phyloP scores from a whole-genome alignment of 2,329 filamentous ascomycete species.

The Rutstroemia sp. region DNA sequence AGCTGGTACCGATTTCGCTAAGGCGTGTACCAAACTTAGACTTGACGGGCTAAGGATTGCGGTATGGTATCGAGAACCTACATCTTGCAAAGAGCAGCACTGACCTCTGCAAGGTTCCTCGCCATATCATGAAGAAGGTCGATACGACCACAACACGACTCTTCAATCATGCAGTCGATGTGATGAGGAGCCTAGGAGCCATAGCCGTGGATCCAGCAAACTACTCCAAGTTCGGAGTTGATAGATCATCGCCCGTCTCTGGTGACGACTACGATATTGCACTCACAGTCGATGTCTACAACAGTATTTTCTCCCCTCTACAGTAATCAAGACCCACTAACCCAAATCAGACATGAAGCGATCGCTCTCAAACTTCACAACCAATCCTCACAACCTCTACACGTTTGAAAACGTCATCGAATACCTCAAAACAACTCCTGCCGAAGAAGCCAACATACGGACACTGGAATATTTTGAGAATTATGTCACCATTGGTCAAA shows the following conservation, averaged over 20 bases:
- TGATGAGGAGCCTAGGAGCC: slow-evolving; percentile 31
- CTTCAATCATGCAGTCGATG: not conserved
- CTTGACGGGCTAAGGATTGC: slow-evolving; percentile 3
- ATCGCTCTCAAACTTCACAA: not conserved
- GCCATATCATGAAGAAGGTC: not conserved
- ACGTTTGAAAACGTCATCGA: not conserved
- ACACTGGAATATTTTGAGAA: not conserved
- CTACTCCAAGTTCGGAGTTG: slow-evolving; percentile 45
- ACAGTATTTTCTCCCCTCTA: not conserved
- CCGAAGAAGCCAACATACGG: not conserved
- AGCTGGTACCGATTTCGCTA: not conserved
- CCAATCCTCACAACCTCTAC: not conserved
- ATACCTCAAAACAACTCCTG: not conserved
- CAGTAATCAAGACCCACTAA: not conserved
- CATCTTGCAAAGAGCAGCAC: not conserved
- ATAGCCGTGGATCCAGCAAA: slow-evolving; percentile 55
- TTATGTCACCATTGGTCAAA: not conserved
- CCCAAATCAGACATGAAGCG: not conserved
- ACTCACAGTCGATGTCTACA: not conserved
- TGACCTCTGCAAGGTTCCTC: not conserved
- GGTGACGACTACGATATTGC: not conserved
- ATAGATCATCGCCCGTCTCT: not conserved
- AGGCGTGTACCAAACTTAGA: not conserved
- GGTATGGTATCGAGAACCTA: not conserved
- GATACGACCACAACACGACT: not conserved